Conservation (phyloP, 2,329 filamentous ascomycete genomes). For the Fusarium vanettenii region DNA sequence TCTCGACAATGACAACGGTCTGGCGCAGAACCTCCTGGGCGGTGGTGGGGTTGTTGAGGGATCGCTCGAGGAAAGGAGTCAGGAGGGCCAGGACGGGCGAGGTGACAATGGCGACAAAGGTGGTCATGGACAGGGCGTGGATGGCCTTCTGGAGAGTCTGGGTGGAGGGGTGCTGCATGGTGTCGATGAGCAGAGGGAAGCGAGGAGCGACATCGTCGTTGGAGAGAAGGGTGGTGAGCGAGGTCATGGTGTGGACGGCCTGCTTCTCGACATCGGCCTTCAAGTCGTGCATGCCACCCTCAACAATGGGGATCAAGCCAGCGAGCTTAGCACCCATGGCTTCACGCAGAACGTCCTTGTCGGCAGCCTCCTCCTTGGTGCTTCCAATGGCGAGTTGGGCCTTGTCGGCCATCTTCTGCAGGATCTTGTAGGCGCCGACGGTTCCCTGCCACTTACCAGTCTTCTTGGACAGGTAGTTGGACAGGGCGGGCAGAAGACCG, state of each 20-base stretch:
- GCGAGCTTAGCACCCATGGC: conserved; percentile 91
- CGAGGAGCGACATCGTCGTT: conserved; percentile 97
- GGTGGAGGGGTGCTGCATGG: conserved; percentile 92
- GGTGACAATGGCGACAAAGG: conserved; percentile 96
- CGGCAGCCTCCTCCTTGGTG: conserved; percentile 83
- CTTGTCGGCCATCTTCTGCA: conserved; percentile 96
- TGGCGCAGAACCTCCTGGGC: conserved; percentile 94
- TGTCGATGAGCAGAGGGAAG: conserved; percentile 91
- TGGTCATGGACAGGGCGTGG: conserved; percentile 95
- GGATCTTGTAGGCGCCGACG: conserved; percentile 83
- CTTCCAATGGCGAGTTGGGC: conserved; percentile 84
- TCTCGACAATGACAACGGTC: conserved; percentile 96
- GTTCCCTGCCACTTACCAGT: conserved; percentile 98
- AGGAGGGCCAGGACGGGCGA: conserved; percentile 94
- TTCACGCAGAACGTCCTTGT: conserved; percentile 91
- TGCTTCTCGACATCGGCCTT: conserved; percentile 91
- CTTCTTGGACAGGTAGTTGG: conserved; percentile 81
- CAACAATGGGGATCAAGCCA: conserved; percentile 88
- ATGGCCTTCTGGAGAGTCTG: conserved; percentile 95
- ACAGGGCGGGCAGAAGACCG: conserved; percentile 82
- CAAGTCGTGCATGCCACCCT: conserved; percentile 95
- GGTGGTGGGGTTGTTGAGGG: conserved; percentile 90
- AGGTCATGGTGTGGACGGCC: conserved; percentile 91
- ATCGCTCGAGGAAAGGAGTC: conserved; percentile 93
- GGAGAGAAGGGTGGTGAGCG: conserved; percentile 87